phyloP scores from a whole-genome alignment of 1,139 yeast genomes.

The Saccharomyces uvarum region DNA sequence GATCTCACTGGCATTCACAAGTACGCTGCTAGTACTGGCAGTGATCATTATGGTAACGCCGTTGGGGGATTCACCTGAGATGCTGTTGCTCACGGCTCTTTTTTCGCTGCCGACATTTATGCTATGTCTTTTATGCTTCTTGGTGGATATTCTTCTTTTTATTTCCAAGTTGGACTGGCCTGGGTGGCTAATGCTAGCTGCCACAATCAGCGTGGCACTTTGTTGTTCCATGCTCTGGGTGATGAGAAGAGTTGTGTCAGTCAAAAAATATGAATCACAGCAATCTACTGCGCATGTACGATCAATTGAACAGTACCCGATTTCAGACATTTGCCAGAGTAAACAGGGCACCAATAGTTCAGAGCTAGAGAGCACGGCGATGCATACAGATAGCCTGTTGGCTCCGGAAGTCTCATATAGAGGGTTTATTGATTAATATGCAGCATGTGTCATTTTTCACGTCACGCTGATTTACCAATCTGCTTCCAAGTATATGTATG shows the following conservation, averaged over 20 bases:
- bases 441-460: constrained; percentile 4
- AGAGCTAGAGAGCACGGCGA: constrained; percentile 1
- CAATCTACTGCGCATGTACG: constrained; percentile 7
- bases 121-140: constrained; percentile 43
- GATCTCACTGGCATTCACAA: constrained; percentile 62
- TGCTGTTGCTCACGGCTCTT: constrained; percentile 30
- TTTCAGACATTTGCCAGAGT: constrained; percentile 4
- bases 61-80: constrained; percentile 31
- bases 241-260: constrained; percentile 45
- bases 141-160: constrained; percentile 50
- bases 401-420: constrained; percentile 9
- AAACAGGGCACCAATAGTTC: neutral
- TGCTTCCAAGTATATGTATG: neutral
- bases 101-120: constrained; percentile 41
- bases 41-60: constrained; percentile 32
- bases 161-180: constrained; percentile 57
- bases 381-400: neutral
- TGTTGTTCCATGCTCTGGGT: constrained; percentile 22
- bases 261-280: constrained; percentile 34
- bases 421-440: constrained; percentile 2
- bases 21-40: constrained; percentile 37
- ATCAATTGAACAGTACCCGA: constrained; percentile 13
- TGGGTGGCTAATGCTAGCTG: constrained; percentile 59
- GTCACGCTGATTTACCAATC: constrained; percentile 1
- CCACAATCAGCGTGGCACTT: constrained; percentile 42